A percentile compares a stretch with the other conserved stretches of the same genome.
phyloP scores from a whole-genome alignment of 257 asterid genomes.

The Ocimum tenuiflorum region DNA sequence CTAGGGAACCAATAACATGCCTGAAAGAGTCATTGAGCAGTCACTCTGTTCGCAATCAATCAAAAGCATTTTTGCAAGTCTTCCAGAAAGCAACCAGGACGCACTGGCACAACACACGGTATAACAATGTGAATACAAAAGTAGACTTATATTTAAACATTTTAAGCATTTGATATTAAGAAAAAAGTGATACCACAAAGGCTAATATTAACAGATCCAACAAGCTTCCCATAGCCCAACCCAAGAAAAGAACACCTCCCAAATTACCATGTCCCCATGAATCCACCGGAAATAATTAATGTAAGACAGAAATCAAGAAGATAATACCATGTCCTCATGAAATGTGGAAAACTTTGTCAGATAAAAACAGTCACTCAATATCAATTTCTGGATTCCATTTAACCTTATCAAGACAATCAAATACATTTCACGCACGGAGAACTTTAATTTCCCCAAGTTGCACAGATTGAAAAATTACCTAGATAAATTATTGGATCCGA shows the following conservation, averaged over 20 bases:
- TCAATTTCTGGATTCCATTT: constrained; percentile 7
- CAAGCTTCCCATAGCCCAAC: neutral
- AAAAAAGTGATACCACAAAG: neutral
- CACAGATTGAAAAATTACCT: constrained; percentile 43
- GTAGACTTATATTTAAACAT: neutral
- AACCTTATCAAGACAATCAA: neutral
- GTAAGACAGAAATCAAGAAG: neutral
- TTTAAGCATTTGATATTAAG: neutral
- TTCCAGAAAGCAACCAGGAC: constrained; percentile 90
- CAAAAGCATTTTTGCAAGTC: constrained; percentile 86
- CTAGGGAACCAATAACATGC: constrained; percentile 34
- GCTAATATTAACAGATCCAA: constrained; percentile 8
- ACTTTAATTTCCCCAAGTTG: neutral
- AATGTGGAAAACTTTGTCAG: neutral
- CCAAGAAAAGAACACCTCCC: neutral
- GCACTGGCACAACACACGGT: constrained; percentile 40
- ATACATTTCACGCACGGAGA: neutral
- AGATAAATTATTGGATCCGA: constrained; percentile 44
- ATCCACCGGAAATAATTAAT: neutral
- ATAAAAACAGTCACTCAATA: neutral
- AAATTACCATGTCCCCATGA: neutral
- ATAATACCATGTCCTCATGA: neutral
- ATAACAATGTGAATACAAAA: constrained; percentile 15
- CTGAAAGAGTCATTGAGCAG: constrained; percentile 84
- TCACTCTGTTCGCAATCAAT: constrained; percentile 87